Evolutionary conservation across 495 filamentous ascomycete species (phyloP).

Genomic region (Annulohypoxylon maeteangense): DNA sequence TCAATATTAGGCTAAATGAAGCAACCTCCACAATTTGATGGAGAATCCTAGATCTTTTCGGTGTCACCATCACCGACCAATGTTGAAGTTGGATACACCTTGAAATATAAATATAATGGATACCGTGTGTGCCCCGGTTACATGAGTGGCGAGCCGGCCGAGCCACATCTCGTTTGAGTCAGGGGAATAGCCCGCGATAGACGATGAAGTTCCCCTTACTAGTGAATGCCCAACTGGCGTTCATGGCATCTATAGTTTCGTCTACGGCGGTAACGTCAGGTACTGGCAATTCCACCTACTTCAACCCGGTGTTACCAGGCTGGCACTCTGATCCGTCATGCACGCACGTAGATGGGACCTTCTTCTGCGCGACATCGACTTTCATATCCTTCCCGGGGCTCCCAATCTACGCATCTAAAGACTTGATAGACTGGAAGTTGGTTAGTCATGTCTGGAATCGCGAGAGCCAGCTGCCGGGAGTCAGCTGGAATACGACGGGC

Average conservation of each 20-base stretch:
- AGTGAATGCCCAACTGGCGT: not conserved
- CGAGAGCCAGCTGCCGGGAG: constrained; percentile 44
- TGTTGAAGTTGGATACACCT: not conserved
- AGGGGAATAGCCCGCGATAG: not conserved
- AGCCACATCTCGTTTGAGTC: not conserved
- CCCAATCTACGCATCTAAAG: constrained; percentile 50
- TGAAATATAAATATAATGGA: not conserved
- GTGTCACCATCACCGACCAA: constrained; percentile 18
- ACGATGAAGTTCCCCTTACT: constrained; percentile 26
- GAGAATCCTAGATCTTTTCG: constrained; percentile 27
- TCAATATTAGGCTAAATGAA: constrained; percentile 23
- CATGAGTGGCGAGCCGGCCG: not conserved
- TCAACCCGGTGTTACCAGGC: constrained; percentile 50
- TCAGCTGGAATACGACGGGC: constrained; percentile 38
- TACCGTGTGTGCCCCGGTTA: not conserved
- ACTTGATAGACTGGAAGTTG: constrained; percentile 51
- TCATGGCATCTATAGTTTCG: not conserved
- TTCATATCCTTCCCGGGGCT: constrained; percentile 53
- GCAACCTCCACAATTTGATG: constrained; percentile 23
- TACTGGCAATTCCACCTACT: constrained; percentile 40
- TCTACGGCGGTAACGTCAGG: not conserved
- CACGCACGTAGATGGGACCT: constrained; percentile 45
- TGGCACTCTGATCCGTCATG: constrained; percentile 53
- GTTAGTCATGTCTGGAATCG: constrained; percentile 46
- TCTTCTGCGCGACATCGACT: constrained; percentile 52